Base-by-base conservation (phyloP, 2,329 filamentous ascomycete genomes). In the Ceratocystis smalleyi region DNA sequence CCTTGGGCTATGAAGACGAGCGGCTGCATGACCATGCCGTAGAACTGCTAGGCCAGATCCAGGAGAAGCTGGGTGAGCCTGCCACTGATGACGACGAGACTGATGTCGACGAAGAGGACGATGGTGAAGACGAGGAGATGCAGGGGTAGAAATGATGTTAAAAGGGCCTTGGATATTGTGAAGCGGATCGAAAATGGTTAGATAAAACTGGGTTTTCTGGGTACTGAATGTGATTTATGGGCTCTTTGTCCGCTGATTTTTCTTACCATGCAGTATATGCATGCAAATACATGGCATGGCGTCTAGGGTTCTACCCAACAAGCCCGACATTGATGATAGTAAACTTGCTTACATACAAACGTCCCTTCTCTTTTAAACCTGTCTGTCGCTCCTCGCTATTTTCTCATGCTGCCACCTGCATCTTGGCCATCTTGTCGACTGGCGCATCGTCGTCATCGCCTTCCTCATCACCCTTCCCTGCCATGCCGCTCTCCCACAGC, bases 1-100 rank as follows among this genome's bases (percentile, higher is more conserved):
- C 82, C 70, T 81, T 94, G 69, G 85, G 92, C 62, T 97, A 96
- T 72, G 91, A 95, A 72, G 89, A 95, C 69, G 87, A 90, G 67
- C 79, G 87, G 68, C 77, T 95, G 30, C 84, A 84, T 62, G 84
- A 88, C 66, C 89, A 95, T 72, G 85, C 88, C 0, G 77, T 80
- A 66, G 88, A 94, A 76, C 77, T 95, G 55, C 75, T 90, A 54
- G 76, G 77, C 49, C 78, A 77, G 64, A 82, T 91, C 66, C 83
- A 81, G 68, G 78, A 81, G 66, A 84, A 84, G 70, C 76, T 91
- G 2, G 86, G 85, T 2, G 78, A 79, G 35, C 78, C 79, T 19
- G 80, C 81, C 22, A 81, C 78, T 43, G 81, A 83, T 35, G 81
- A 78, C 22, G 79, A 78, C 43, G 81, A 79, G 32, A 82, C 78